Evolutionary conservation across 192 early-diverging fungal species (phyloP).

Genomic region (Backusella westeae): DNA sequence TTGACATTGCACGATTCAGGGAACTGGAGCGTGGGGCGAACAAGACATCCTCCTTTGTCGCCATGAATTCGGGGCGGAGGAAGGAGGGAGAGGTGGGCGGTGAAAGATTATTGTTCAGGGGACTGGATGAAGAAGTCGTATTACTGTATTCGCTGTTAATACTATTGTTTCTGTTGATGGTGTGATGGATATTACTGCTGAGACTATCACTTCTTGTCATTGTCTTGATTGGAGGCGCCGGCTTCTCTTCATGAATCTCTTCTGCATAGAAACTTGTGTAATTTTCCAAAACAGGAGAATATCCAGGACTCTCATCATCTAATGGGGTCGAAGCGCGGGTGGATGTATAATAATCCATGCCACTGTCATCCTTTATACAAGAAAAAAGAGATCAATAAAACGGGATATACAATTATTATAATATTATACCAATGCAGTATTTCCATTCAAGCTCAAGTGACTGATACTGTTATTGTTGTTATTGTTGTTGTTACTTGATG

Average conservation of each 20-base stretch:
- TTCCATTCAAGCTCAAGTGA: neutral
- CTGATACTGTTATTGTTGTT: neutral
- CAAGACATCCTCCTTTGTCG: conserved; percentile 3
- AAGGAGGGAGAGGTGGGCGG: neutral
- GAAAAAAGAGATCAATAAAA: neutral
- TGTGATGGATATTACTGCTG: neutral
- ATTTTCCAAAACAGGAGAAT: conserved; percentile 12
- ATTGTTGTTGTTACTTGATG: neutral
- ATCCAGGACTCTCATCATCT: conserved; percentile 15
- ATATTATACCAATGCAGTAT: neutral
- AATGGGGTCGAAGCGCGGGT: neutral
- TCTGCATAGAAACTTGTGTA: conserved; percentile 5
- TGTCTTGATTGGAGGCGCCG: neutral
- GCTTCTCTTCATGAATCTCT: neutral
- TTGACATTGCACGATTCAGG: conserved; percentile 1
- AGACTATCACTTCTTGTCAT: neutral
- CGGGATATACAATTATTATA: neutral
- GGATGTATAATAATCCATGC: conserved; percentile 9
- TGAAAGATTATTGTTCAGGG: neutral
- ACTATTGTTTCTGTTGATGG: neutral
- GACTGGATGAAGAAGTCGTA: neutral
- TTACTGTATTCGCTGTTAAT: neutral
- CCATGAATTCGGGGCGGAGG: neutral
- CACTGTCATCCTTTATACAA: neutral
- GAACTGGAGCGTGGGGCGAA: conserved; percentile 13